Base-by-base conservation (phyloP, 225 moss, liverwort and hornwort genomes). In the Straminergon stramineum region DNA sequence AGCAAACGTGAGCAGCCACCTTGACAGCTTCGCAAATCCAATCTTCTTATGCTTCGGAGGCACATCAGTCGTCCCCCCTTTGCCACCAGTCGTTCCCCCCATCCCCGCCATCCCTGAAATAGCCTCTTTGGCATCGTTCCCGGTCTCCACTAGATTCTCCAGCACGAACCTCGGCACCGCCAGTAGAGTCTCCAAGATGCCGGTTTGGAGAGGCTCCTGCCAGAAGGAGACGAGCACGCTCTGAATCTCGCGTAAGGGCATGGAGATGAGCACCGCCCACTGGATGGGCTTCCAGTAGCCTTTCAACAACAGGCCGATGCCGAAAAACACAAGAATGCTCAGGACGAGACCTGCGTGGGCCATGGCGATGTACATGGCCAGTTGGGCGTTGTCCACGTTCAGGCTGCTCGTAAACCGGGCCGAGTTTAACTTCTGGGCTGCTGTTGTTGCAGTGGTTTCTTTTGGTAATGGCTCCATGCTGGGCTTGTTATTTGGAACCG, bases 341-440 rank as follows among this genome's bases (percentile, higher is more conserved):
- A 98, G 90, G 17, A 93, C 97, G 32, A 98, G 92, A 67, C 97
- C 96, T 15, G 97, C 97, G 80, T 98, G 98, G 48, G 98, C 98
- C 98, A 98, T 98, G 52, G 98, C 98, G 64, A 98, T 98, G 86
- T 97, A 97, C 92, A 98, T 91, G 61, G 98, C 97, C 20, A 98
- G 97, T 87, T 98, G 98, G 9, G 94, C 95, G 90, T 96, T 96
- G 91, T 91, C 83, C 37, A 93, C 93, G 55, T 94, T 93, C 90
- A 95, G 27, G 15, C 85, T 30, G n/a, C 89, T 76, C n/a, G 91
- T 73, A n/a, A 92, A 77, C 23, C 87, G 85, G 5, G 90, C 89
- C 26, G 92, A 91, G 17, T 65, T 69, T 16, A n/a, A 15, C 41
- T 57, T 84, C 24, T 75, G 81, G 43, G 62, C 31, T 48, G 80